Percentiles rank a stretch among this genome's conserved stretches.
phyloP scores from a whole-genome alignment of 1,284 basidiomycete genomes.

The Ganoderma lucidum region DNA sequence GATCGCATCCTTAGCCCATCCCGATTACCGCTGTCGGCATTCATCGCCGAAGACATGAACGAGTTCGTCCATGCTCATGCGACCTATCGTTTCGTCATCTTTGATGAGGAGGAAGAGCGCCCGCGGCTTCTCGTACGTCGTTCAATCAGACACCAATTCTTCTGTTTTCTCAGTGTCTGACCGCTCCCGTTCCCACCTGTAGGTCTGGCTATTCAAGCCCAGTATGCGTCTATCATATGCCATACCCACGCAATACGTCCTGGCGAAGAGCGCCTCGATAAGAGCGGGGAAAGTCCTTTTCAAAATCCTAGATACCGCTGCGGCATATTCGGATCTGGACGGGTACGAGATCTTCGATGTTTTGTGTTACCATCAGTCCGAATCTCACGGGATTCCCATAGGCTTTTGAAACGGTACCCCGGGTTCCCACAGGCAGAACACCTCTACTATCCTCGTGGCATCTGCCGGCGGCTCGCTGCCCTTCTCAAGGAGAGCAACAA shows the following conservation, averaged over 20 bases:
- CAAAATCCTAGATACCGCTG: conserved; percentile 69
- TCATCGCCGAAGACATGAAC: conserved; percentile 86
- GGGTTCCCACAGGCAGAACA: conserved; percentile 87
- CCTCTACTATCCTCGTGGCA: conserved; percentile 65
- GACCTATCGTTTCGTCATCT: conserved; percentile 85
- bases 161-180: conserved; percentile 6
- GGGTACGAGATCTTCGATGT: conserved; percentile 50
- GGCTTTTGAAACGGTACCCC: conserved; percentile 61
- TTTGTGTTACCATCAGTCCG: conserved; percentile 7
- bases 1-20: conserved; percentile 51
- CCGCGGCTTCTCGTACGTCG: conserved; percentile 77
- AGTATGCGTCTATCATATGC: conserved; percentile 80
- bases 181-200: not conserved
- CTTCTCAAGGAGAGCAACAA: conserved; percentile 65
- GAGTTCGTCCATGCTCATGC: conserved; percentile 91
- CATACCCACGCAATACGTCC: conserved; percentile 58
- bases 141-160: not conserved
- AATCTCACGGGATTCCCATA: conserved; percentile 12
- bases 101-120: conserved; percentile 83
- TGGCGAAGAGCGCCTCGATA: conserved; percentile 70
- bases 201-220: conserved; percentile 94
- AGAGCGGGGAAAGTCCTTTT: conserved; percentile 79
- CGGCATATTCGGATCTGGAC: conserved; percentile 54
- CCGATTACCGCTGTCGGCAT: conserved; percentile 81
- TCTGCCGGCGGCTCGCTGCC: conserved; percentile 69